These are phyloP conservation scores for Claviceps purpurea DNA, from an alignment of 2,329 filamentous ascomycete species.

Conservation along the genomic window DNA sequence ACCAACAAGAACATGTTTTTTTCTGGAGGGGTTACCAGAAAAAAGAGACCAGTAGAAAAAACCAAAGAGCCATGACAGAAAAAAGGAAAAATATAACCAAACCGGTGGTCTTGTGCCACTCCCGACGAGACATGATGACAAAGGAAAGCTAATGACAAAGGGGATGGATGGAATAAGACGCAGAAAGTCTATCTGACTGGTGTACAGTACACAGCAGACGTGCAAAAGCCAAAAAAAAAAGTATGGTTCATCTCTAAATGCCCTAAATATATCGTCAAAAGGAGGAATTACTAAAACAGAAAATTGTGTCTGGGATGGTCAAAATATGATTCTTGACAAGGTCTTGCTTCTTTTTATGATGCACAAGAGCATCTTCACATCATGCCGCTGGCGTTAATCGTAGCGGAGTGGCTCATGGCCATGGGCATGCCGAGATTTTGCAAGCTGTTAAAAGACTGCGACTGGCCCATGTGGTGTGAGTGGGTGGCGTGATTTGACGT, in stretches of 20 bases:
- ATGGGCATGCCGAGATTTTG: slow-evolving; percentile 52
- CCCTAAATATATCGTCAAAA: slow-evolving; percentile 1
- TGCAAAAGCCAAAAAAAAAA: neutral
- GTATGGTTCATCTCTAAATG: slow-evolving; percentile 1
- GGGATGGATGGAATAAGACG: neutral
- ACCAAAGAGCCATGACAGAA: neutral
- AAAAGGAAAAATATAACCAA: neutral
- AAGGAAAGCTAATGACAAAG: slow-evolving; percentile 14
- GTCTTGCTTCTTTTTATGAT: neutral
- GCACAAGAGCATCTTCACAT: slow-evolving; percentile 20
- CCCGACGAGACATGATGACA: neutral
- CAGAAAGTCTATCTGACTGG: slow-evolving; percentile 1
- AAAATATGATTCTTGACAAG: neutral
- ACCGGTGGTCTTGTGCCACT: neutral
- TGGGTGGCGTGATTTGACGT: slow-evolving; percentile 9
- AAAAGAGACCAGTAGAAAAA: no score
- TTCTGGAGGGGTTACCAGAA: neutral
- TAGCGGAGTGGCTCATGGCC: slow-evolving; percentile 43
- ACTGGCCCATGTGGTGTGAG: slow-evolving; percentile 7
- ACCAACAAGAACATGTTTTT: neutral
- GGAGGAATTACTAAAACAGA: slow-evolving; percentile 6
- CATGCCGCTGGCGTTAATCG: slow-evolving; percentile 31
- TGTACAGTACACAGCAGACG: no score
- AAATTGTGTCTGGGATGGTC: neutral
- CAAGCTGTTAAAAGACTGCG: slow-evolving; percentile 39